phyloP scores from a whole-genome alignment of 257 asterid species.

The Handroanthus guayacan region DNA sequence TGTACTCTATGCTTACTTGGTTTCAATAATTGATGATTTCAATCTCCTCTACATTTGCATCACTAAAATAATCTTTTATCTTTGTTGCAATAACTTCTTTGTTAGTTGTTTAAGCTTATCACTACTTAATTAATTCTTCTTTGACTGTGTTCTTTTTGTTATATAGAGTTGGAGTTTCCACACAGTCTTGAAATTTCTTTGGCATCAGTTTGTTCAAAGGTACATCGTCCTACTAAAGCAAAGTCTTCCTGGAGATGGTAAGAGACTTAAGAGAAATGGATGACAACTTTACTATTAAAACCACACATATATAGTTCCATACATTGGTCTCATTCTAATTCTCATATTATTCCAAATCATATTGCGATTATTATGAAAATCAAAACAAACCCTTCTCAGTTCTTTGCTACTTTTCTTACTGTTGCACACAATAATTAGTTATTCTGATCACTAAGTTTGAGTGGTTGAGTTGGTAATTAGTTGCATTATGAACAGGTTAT shows the following conservation, averaged over 20 bases:
- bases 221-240: conserved; percentile 77
- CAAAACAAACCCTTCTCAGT: no score
- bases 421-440: not conserved
- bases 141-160: conserved; percentile 11
- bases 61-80: not conserved
- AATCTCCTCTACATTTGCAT: no score
- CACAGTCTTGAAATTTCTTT: conserved; percentile 46
- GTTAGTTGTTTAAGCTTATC: not conserved
- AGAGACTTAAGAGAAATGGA: conserved; percentile 28
- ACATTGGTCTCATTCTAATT: not conserved
- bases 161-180: conserved; percentile 49
- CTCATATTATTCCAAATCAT: not conserved
- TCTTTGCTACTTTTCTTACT: not conserved
- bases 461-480: no score
- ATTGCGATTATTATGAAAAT: no score
- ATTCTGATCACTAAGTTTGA: no score
- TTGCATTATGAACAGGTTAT: conserved; percentile 62
- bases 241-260: conserved; percentile 93
- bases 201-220: conserved; percentile 56
- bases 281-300: not conserved
- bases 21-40: not conserved
- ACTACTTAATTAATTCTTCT: not conserved
- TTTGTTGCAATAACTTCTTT: not conserved
- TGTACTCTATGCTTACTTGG: not conserved
- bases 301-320: not conserved